Percentiles rank a stretch among this genome's conserved stretches.
phyloP scores from a whole-genome alignment of 1,139 yeast genomes.

The Kurtzmaniella quercitrusa region DNA sequence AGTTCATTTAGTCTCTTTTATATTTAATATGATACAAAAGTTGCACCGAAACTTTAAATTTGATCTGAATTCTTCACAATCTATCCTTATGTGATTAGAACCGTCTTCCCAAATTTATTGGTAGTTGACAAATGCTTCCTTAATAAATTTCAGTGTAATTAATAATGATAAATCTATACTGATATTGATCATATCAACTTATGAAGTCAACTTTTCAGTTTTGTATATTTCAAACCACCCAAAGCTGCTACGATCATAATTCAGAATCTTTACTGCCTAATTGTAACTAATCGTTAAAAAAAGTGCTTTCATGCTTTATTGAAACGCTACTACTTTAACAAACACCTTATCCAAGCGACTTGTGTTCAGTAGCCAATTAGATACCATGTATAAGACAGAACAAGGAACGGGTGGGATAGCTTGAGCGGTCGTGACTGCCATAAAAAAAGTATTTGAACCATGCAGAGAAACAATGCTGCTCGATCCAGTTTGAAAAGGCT shows the following conservation, averaged over 20 bases:
- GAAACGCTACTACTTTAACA: too few species aligned
- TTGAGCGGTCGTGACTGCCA: too few species aligned
- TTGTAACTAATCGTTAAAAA: neutral
- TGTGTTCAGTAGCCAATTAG: too few species aligned
- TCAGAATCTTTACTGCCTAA: neutral
- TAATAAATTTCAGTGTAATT: neutral
- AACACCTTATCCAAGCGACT: too few species aligned
- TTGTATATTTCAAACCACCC: neutral
- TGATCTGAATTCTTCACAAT: neutral
- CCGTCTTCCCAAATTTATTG: neutral
- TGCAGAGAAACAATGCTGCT: too few species aligned
- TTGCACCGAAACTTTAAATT: neutral
- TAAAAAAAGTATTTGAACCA: too few species aligned
- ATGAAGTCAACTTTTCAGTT: neutral
- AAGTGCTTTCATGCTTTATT: neutral
- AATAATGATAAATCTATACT: neutral
- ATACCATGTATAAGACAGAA: too few species aligned
- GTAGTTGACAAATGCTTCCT: neutral
- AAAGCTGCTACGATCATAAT: neutral
- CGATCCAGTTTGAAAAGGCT: too few species aligned
- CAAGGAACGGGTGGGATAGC: too few species aligned
- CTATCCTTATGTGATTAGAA: neutral
- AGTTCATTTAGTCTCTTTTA: too few species aligned
- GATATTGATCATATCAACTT: neutral
- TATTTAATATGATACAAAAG: too few species aligned